Conservation (phyloP, 2,329 filamentous ascomycete species). For the Fusarium sororula region DNA sequence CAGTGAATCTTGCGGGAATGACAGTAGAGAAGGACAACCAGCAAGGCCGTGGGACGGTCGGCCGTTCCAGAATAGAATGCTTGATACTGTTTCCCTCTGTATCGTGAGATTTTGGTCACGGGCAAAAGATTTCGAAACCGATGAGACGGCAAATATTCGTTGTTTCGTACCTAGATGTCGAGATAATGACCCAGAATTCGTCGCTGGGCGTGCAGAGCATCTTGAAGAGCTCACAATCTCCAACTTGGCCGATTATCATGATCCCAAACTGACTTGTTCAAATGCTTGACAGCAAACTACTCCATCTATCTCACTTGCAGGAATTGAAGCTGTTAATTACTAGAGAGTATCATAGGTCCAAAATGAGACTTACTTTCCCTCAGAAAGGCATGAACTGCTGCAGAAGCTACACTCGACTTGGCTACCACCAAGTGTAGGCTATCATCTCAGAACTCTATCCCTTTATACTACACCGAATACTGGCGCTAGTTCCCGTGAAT, state of each 20-base stretch:
- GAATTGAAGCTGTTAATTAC: background rate
- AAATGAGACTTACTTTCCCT: too few species aligned
- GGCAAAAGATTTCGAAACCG: background rate
- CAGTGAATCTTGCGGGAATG: background rate
- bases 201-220: background rate
- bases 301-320: background rate
- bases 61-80: background rate
- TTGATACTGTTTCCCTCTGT: background rate
- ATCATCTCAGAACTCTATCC: background rate
- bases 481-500: background rate
- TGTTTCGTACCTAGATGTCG: fast-evolving
- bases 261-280: background rate
- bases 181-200: background rate
- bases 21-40: fast-evolving
- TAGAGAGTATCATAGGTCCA: background rate
- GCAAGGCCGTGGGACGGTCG: background rate
- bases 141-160: background rate
- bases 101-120: background rate
- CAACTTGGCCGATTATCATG: background rate
- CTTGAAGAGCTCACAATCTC: background rate
- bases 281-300: background rate
- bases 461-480: background rate
- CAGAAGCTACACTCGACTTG: background rate
- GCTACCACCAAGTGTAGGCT: background rate
- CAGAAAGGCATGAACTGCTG: background rate